These are phyloP conservation scores for Penicillium capsulatum DNA, from an alignment of 2,329 filamentous ascomycete genomes.

Conservation along the genomic window DNA sequence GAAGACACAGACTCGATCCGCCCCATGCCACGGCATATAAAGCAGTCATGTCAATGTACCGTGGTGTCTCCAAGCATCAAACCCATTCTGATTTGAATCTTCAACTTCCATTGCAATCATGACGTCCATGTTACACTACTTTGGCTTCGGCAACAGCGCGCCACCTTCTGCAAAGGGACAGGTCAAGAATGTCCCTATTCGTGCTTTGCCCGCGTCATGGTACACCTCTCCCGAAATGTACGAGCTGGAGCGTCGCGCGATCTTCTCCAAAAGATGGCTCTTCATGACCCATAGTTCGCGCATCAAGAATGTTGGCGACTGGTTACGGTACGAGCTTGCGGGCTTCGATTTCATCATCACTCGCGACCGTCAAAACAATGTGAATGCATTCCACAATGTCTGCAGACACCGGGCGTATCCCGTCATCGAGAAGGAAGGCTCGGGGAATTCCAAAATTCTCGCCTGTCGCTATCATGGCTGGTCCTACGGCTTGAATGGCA, in stretches of 20 bases:
- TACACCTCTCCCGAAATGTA: conserved; percentile 24
- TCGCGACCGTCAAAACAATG: conserved; percentile 15
- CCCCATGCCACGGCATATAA: background rate
- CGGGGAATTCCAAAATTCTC: conserved; percentile 20
- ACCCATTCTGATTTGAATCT: background rate
- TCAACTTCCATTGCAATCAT: conserved; percentile 4
- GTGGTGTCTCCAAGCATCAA: background rate
- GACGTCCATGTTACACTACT: conserved; percentile 20
- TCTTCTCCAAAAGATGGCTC: conserved; percentile 22
- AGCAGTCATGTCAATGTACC: background rate
- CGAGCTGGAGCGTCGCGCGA: conserved; percentile 21
- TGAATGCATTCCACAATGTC: conserved; percentile 24
- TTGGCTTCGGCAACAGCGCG: conserved; percentile 17
- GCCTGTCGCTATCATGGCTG: conserved; percentile 22
- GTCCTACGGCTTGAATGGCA: conserved; percentile 24
- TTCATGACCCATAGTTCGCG: conserved; percentile 23
- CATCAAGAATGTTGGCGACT: conserved; percentile 19
- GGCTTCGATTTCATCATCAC: conserved; percentile 23
- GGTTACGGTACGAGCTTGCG: conserved; percentile 22
- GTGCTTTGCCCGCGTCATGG: conserved; percentile 22
- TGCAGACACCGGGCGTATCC: conserved; percentile 23
- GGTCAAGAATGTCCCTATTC: conserved; percentile 11
- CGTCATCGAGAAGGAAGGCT: conserved; percentile 20
- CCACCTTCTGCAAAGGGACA: conserved; percentile 9
- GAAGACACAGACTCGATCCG: background rate